Base-by-base conservation (phyloP, 768 basidiomycete species). In the Phlegmacium glaucopus region DNA sequence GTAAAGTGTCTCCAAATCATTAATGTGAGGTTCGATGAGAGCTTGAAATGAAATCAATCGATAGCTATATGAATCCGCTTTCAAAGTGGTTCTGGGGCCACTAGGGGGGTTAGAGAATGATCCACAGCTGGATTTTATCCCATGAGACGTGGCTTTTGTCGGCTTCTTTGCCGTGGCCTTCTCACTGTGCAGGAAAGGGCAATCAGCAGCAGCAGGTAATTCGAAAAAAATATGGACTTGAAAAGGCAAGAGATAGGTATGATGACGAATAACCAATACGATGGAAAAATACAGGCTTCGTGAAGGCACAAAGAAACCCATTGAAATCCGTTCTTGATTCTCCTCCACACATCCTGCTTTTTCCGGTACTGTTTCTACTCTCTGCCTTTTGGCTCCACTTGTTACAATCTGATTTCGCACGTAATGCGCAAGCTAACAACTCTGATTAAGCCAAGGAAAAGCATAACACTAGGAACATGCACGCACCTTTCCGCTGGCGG, bases 251-350 rank as follows among this genome's bases (percentile, higher is more conserved):
- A 37, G 6, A 30, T 27, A 32, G 13, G 27, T 25, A 5, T 37
- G 32, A 25, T n/a, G 35, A 38, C 30, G 38, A 16, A 11, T 41
- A 17, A 39, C 42, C 34, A n/a, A n/a, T n/a, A n/a, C n/a, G n/a
- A n/a, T n/a, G n/a, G n/a, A 27, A 15, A n/a, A n/a, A n/a, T n/a
- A n/a, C n/a, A n/a, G n/a, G n/a, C n/a, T n/a, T n/a, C n/a, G n/a
- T n/a, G n/a, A n/a, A n/a, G n/a, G n/a, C n/a, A n/a, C n/a, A n/a
- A n/a, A n/a, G 6, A 30, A 10, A 57, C 78, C 43, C 50, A 90
- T 90, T 88, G 83, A 83, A 95, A 97, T 46, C 95, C 93, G 66
- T 96, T 97, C 86, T 98, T 98, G 87, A 97, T 97, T 59, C 92
- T 82, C 67, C 94, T 83, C 60, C 83, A 51, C 77, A 75, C 94